Base-by-base conservation (phyloP, 805 yeast species). In the Nakazawaea populi region DNA sequence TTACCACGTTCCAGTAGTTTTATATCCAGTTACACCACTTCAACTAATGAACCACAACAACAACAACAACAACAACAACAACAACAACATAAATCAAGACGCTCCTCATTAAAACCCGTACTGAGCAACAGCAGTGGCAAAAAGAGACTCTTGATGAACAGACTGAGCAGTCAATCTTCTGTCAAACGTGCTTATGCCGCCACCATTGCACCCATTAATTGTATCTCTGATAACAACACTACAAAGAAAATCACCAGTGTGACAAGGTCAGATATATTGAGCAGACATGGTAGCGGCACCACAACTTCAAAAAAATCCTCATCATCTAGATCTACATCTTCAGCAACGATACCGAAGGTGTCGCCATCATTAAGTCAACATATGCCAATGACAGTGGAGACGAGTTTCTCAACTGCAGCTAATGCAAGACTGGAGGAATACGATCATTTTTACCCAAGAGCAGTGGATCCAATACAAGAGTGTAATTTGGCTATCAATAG, bases 211-310 rank as follows among this genome's bases (percentile, higher is more conserved):
- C 24, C 8, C 3, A 32, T 9, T 32, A 32, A 32, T 32, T 9
- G 11, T 32, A 32, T 2, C 11, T 9, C 8, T 32, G 11, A 32
- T 32, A 32, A 32, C 11, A n/a, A 37, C 4, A 37, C 8, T 7
- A 11, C 40, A 6, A 42, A 32, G 46, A 42, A 42, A n/a, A 10
- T 30, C n/a, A 30, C n/a, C 9, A 42, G 46, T 31, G 28, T 42
- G n/a, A 42, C 46, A 14, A 42, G 46, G 18, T 42, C 46, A 31
- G 46, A 42, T 42, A 14, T 42, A 31, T 6, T 11, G 32, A 42
- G 24, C 8, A 42, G 18, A 37, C 40, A 37, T 8, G 40, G 24
- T 12, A 37, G 24, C n/a, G 24, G 24, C 4, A 37, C 14, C 24
- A 14, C 40, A 37, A 10, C 18, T 2, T 32, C 35, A 3, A 32